These are phyloP conservation scores for Pseudovirgaria hyperparasitica DNA, from an alignment of 2,329 filamentous ascomycete species.

Conservation along the genomic window DNA sequence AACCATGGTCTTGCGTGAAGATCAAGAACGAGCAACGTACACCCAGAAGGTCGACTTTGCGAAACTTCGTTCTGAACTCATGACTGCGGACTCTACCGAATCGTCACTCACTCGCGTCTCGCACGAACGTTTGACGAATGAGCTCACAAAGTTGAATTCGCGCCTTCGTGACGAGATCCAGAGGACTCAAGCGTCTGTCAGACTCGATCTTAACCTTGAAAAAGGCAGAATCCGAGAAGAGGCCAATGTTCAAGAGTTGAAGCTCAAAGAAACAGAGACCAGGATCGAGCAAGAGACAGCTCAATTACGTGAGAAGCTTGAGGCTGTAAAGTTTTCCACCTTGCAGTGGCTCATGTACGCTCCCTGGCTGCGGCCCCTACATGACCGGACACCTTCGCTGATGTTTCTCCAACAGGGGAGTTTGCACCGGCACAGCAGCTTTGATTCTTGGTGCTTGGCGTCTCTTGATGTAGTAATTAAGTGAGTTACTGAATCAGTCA, in stretches of 20 bases:
- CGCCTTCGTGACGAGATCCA: conserved; percentile 87
- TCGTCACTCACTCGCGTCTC: conserved; percentile 75
- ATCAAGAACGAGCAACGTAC: conserved; percentile 66
- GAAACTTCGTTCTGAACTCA: conserved; percentile 86
- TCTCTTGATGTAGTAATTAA: conserved; percentile 44
- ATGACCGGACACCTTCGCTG: conserved; percentile 9
- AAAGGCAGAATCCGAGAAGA: conserved; percentile 95
- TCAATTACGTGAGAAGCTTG: conserved; percentile 76
- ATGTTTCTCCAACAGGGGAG: conserved; percentile 34
- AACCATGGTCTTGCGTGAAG: conserved; percentile 95
- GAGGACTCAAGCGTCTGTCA: conserved; percentile 82
- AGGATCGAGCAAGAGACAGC: conserved; percentile 97
- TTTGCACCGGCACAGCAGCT: conserved; percentile 53
- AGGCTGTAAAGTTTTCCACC: conserved; percentile 96
- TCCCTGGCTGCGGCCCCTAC: not conserved
- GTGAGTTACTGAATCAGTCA: not conserved
- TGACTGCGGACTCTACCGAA: conserved; percentile 85
- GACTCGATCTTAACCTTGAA: conserved; percentile 87
- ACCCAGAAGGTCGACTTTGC: conserved; percentile 94
- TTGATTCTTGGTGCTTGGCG: conserved; percentile 56
- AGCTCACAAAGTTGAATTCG: conserved; percentile 85
- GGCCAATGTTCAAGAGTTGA: conserved; percentile 89
- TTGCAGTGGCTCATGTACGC: conserved; percentile 96
- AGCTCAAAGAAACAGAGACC: conserved; percentile 97
- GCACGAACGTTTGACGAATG: conserved; percentile 86